Evolutionary conservation across 2,329 filamentous ascomycete genomes (phyloP).

Genomic region (Domatiomyces globalis): DNA sequence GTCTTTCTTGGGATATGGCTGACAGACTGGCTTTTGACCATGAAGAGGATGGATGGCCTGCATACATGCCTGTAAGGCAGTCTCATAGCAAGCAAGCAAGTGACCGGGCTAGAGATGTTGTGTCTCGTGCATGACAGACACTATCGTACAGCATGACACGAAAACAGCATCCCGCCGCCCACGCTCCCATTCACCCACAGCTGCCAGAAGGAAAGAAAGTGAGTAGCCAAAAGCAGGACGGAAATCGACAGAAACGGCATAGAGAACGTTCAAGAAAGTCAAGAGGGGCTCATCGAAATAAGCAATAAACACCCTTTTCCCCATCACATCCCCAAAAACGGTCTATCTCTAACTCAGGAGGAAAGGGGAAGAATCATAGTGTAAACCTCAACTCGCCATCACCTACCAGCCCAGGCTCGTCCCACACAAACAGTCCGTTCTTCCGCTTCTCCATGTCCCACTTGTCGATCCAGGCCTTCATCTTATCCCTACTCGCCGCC

Average conservation of each 20-base stretch:
- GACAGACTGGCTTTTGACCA: too few relatives aligned
- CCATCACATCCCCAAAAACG: neutral
- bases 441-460: conserved; percentile 51
- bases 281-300: neutral
- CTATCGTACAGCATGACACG: too few relatives aligned
- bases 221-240: neutral
- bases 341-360: neutral
- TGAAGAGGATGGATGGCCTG: too few relatives aligned
- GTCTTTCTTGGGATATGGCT: too few relatives aligned
- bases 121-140: too few relatives aligned
- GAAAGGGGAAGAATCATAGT: neutral
- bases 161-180: too few relatives aligned
- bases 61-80: too few relatives aligned
- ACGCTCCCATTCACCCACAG: neutral
- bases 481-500: conserved; percentile 47
- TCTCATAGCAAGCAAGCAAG: too few relatives aligned
- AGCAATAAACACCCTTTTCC: neutral
- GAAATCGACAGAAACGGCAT: neutral
- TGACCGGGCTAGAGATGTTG: too few relatives aligned
- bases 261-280: neutral
- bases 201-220: neutral
- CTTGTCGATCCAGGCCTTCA: conserved; percentile 52
- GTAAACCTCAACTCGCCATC: conserved; percentile 4
- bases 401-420: conserved; percentile 18
- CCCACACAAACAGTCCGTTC: conserved; percentile 40